Percentiles rank a stretch among this genome's conserved stretches.
phyloP scores from a whole-genome alignment of 768 basidiomycete genomes.

The Phaeolepiota aurea region DNA sequence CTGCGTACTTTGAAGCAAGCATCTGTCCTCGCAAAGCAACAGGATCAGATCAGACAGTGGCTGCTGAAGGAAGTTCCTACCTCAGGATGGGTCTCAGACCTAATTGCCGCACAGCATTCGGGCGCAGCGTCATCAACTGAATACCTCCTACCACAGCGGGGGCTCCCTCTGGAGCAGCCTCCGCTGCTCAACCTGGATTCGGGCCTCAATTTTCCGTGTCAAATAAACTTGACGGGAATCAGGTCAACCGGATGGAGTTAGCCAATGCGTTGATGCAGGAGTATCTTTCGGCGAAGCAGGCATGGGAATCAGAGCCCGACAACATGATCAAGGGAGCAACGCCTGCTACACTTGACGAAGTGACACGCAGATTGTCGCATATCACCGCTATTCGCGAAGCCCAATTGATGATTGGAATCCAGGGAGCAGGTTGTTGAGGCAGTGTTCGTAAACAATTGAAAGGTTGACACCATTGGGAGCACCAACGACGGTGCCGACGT shows the following conservation, averaged over 20 bases:
- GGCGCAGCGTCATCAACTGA: too few relatives aligned
- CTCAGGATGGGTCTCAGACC: too few relatives aligned
- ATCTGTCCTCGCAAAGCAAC: too few relatives aligned
- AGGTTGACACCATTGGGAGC: not conserved
- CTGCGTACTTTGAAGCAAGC: slow-evolving; percentile 13
- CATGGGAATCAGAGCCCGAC: not conserved
- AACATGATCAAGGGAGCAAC: slow-evolving; percentile 1
- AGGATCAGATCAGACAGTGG: too few relatives aligned
- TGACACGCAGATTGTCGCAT: not conserved
- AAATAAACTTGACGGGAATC: slow-evolving; percentile 1
- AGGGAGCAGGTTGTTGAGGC: not conserved
- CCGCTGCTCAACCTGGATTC: not conserved
- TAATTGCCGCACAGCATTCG: too few relatives aligned
- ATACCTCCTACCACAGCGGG: too few relatives aligned
- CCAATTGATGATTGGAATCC: not conserved
- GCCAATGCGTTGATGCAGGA: slow-evolving; percentile 1
- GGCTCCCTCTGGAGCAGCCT: not conserved
- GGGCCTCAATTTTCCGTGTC: not conserved
- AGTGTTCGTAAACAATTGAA: not conserved
- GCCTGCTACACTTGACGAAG: not conserved
- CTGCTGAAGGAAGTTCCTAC: too few relatives aligned
- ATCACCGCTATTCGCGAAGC: not conserved
- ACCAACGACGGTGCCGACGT: not conserved
- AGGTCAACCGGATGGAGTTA: not conserved
- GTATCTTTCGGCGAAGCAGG: slow-evolving; percentile 1